Conservation (phyloP, 164 flowering plant species). For the Chloranthus sessilifolius region DNA sequence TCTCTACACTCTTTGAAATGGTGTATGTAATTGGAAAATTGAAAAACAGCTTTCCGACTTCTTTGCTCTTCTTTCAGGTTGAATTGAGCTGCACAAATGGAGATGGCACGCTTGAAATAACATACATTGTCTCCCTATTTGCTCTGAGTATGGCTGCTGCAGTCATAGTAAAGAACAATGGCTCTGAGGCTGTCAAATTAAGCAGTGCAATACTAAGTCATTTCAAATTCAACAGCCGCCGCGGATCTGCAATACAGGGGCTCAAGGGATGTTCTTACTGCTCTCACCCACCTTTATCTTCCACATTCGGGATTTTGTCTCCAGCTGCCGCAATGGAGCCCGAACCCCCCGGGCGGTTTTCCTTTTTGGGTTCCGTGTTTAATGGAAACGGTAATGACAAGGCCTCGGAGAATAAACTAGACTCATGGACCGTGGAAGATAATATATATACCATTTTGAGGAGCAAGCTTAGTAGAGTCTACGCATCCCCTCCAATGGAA, state of each 20-base stretch:
- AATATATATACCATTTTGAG: slow-evolving; percentile 45
- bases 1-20: no score
- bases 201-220: slow-evolving; percentile 71
- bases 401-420: slow-evolving; percentile 40
- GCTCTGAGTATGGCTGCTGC: slow-evolving; percentile 81
- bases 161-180: slow-evolving; percentile 77
- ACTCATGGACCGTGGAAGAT: slow-evolving; percentile 65
- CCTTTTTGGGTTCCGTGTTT: slow-evolving; percentile 30
- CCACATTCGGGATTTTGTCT: slow-evolving; percentile 62
- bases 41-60: not conserved
- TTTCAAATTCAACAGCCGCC: slow-evolving; percentile 45
- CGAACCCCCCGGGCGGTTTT: slow-evolving; percentile 57
- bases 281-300: slow-evolving; percentile 59
- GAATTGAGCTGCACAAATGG: slow-evolving; percentile 67
- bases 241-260: slow-evolving; percentile 59
- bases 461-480: slow-evolving; percentile 69
- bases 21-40: no score
- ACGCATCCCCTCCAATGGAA: slow-evolving; percentile 67
- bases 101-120: slow-evolving; percentile 41
- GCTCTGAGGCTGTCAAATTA: slow-evolving; percentile 46
- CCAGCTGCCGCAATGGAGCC: slow-evolving; percentile 68
- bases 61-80: slow-evolving; percentile 39
- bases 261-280: slow-evolving; percentile 64
- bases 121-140: slow-evolving; percentile 65
- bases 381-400: slow-evolving; percentile 12